A percentile compares a stretch with the other conserved stretches of the same genome.
These are phyloP conservation scores for Ophiostoma sp. DNA, from an alignment of 2,329 filamentous ascomycete species.

Conservation along the genomic window DNA sequence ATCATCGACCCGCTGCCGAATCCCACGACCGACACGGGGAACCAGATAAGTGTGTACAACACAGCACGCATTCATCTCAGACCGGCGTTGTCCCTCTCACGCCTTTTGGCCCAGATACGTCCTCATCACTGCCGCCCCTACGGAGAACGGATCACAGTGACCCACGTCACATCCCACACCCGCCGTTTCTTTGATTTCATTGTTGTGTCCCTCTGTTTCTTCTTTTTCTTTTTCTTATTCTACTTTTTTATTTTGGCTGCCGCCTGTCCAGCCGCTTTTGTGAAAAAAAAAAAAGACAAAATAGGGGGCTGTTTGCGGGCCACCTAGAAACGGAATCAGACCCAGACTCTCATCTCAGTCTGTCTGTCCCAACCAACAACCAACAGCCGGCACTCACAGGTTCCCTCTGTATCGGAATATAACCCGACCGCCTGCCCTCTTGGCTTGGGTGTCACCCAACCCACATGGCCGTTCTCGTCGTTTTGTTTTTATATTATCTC, in stretches of 20 bases:
- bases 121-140: conserved; percentile 13
- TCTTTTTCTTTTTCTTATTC: background rate
- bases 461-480: background rate
- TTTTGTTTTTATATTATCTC: background rate
- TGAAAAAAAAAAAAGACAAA: conserved; percentile 4
- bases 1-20: background rate
- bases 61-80: conserved; percentile 11
- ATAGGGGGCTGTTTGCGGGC: background rate
- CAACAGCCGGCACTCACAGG: background rate
- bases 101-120: conserved; percentile 10
- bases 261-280: conserved; percentile 15
- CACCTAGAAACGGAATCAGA: conserved; percentile 7
- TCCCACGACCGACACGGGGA: conserved; percentile 8
- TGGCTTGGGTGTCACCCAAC: conserved; percentile 16
- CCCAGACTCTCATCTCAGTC: background rate
- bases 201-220: background rate
- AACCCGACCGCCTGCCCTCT: background rate
- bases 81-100: conserved; percentile 2
- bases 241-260: background rate
- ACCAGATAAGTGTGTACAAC: conserved; percentile 4
- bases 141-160: conserved; percentile 14
- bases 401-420: conserved; percentile 5
- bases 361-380: background rate
- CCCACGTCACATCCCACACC: conserved; percentile 11
- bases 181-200: background rate